Evolutionary conservation across 805 yeast genomes (phyloP).

Genomic region (Monosporozyma aquatica): DNA sequence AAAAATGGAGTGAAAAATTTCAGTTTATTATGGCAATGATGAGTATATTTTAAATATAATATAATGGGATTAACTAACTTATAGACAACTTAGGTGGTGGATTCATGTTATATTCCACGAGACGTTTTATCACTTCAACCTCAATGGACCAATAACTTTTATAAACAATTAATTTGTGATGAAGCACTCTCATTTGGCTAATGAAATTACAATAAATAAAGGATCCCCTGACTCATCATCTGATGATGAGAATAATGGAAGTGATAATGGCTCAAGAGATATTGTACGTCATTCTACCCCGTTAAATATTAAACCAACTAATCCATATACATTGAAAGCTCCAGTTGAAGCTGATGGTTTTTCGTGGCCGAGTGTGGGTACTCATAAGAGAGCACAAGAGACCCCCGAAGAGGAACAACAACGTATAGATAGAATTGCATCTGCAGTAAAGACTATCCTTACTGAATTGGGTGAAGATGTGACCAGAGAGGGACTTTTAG

Average conservation of each 20-base stretch:
- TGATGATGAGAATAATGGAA: too few species aligned
- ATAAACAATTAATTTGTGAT: neutral
- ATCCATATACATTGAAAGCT: slow-evolving; percentile 74
- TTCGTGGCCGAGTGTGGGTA: slow-evolving; percentile 90
- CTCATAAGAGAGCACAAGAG: slow-evolving; percentile 66
- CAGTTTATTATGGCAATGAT: too few species aligned
- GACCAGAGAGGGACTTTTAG: slow-evolving; percentile 77
- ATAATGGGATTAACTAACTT: too few species aligned
- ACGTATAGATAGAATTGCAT: slow-evolving; percentile 71
- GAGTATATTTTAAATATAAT: too few species aligned
- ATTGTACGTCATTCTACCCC: slow-evolving; percentile 37
- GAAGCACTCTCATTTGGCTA: neutral
- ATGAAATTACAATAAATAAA: neutral
- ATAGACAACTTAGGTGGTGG: too few species aligned
- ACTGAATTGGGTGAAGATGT: slow-evolving; percentile 88
- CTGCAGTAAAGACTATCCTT: slow-evolving; percentile 65
- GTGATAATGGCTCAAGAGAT: too few species aligned
- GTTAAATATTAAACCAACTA: slow-evolving; percentile 64
- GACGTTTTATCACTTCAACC: too few species aligned
- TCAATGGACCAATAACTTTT: too few species aligned
- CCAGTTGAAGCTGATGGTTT: slow-evolving; percentile 86
- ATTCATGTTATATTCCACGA: too few species aligned
- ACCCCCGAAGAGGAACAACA: slow-evolving; percentile 52
- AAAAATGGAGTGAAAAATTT: too few species aligned
- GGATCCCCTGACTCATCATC: neutral